Base-by-base conservation (phyloP, 305 asterid genomes). In the Fraxinus velutina region DNA sequence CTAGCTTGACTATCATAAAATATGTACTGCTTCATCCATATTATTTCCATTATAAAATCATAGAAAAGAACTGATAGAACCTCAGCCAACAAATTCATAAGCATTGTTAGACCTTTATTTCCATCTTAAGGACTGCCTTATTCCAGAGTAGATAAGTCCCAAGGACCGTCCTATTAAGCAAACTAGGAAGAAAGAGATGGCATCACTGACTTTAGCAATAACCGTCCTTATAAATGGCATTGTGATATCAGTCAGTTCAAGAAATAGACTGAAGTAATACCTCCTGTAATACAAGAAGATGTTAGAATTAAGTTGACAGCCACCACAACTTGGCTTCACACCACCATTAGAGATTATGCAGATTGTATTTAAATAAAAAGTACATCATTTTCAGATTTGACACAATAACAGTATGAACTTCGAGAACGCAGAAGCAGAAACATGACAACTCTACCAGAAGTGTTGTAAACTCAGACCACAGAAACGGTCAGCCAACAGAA, bases 61-160 rank as follows among this genome's bases (percentile, higher is more conserved):
- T 82, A 22, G 55, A 80, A 72, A 64, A 22, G 22, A 73, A 74
- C 64, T 22, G 27, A 60, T 12, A 70, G 82, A 70, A 66, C 81
- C 82, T 78, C 83, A 50, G 68, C 64, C 70, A 84, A 82, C 78
- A 82, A 77, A 13, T 71, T 39, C 29, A 34, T 52, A 24, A 22
- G 82, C 68, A 37, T 73, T 71, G 22, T 75, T 68, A 22, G 79
- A 81, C 82, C 88, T 13, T 91, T 89, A 95, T 89, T 91, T 92
- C 89, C 96, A 91, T 21, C 92, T 88, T 80, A 96, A 84, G 86
- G 97, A 91, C 86, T 93, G 95, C 83, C 98, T 90, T 80, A 96
- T 96, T 77, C 98, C 98, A 34, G 97, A 91, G 83, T 90, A 92
- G 83, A 96, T 94, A 72, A 96, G 92, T 76, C 98, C 99, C 90